A percentile compares a stretch with the other conserved stretches of the same genome.
Conservation (phyloP, 768 basidiomycete species). For the Russula compacta region DNA sequence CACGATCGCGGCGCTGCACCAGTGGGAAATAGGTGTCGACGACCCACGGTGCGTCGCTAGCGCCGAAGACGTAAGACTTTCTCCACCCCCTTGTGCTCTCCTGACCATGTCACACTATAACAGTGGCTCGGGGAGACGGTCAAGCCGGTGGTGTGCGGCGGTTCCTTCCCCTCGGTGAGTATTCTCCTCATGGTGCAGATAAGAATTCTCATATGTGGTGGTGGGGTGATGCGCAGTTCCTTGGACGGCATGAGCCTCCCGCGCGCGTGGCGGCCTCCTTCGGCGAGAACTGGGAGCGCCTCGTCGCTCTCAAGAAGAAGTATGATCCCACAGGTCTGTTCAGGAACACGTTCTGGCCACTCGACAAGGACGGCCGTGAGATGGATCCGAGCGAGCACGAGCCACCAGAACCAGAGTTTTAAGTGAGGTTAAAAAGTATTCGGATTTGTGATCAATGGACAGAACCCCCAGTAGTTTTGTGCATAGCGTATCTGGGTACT, state of each 20-base stretch:
- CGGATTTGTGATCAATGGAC: neutral
- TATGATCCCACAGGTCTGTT: constrained; percentile 77
- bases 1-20: constrained; percentile 83
- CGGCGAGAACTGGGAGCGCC: constrained; percentile 65
- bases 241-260: constrained; percentile 60
- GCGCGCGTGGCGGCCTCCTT: constrained; percentile 56
- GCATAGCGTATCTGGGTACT: neutral
- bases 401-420: constrained; percentile 38
- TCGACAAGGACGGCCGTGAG: constrained; percentile 44
- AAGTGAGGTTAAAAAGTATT: neutral
- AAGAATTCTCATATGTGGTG: neutral
- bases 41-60: constrained; percentile 75
- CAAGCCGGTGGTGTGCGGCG: constrained; percentile 62
- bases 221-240: constrained; percentile 46
- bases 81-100: neutral
- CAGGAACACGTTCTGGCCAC: constrained; percentile 73
- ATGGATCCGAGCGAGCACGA: constrained; percentile 57
- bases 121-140: constrained; percentile 79
- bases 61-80: constrained; percentile 62
- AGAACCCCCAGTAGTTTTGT: neutral
- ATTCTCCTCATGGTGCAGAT: neutral
- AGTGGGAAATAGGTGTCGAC: constrained; percentile 80
- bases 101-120: constrained; percentile 10
- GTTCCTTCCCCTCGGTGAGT: constrained; percentile 77
- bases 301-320: constrained; percentile 58